These are phyloP conservation scores for Volvox africanus DNA, from an alignment of 139 green algal species.

Conservation along the genomic window DNA sequence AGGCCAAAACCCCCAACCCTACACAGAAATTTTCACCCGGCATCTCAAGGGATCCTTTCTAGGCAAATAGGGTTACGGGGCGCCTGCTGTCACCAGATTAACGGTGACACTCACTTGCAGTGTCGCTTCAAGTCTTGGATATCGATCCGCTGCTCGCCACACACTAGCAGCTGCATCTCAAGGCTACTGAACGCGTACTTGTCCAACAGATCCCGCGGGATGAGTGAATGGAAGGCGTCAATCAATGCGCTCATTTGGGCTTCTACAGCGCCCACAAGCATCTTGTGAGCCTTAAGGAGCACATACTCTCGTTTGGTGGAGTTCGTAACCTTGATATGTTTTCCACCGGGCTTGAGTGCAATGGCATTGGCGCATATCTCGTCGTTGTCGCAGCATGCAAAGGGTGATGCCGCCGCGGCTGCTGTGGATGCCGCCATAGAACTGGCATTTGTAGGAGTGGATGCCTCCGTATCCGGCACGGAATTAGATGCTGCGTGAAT, in stretches of 20 bases:
- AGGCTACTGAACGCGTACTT: slow-evolving; percentile 86
- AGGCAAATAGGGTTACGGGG: too few relatives aligned
- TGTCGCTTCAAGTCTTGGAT: slow-evolving; percentile 59
- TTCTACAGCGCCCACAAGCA: slow-evolving; percentile 76
- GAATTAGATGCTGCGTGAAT: background rate
- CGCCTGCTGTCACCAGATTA: too few relatives aligned
- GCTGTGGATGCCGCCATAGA: background rate
- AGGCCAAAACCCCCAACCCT: too few relatives aligned
- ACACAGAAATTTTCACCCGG: too few relatives aligned
- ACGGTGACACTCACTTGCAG: slow-evolving; percentile 58
- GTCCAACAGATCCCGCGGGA: slow-evolving; percentile 74
- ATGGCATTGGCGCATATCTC: slow-evolving; percentile 61
- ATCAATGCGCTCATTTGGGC: slow-evolving; percentile 70
- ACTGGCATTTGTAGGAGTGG: slow-evolving; percentile 4
- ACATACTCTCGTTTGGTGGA: slow-evolving; percentile 77
- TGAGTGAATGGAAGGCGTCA: slow-evolving; percentile 72
- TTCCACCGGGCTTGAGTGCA: slow-evolving; percentile 69
- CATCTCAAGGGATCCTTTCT: too few relatives aligned
- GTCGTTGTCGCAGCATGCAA: slow-evolving; percentile 43
- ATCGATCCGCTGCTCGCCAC: slow-evolving; percentile 71
- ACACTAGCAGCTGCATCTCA: slow-evolving; percentile 79
- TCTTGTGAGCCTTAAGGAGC: slow-evolving; percentile 77
- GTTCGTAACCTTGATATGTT: slow-evolving; percentile 66
- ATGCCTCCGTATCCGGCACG: slow-evolving; percentile 1
- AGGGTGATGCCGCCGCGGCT: slow-evolving; percentile 35